Evolutionary conservation across 2,329 filamentous ascomycete genomes (phyloP).

Genomic region (Nemania sp.): DNA sequence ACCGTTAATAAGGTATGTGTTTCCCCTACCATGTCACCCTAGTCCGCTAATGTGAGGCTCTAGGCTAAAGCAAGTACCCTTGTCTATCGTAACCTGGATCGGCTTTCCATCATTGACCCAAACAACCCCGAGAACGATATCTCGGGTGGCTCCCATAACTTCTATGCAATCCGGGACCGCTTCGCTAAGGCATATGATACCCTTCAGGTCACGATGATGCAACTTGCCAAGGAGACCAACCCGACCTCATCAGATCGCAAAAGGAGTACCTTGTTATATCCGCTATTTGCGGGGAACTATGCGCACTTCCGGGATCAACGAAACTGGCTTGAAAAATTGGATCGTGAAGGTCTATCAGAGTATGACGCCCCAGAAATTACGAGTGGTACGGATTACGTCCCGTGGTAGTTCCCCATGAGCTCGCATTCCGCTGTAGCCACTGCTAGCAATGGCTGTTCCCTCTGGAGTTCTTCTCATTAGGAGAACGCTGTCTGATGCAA

Average conservation of each 20-base stretch:
- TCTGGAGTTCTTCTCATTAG: neutral
- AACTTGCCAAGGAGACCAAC: constrained; percentile 55
- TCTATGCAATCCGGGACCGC: constrained; percentile 71
- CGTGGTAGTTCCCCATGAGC: constrained; percentile 11
- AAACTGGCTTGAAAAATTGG: constrained; percentile 67
- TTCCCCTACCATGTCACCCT: neutral
- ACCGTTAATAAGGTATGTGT: constrained; percentile 75
- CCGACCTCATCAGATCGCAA: constrained; percentile 46
- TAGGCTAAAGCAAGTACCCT: constrained; percentile 61
- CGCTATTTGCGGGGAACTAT: constrained; percentile 80
- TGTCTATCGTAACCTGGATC: constrained; percentile 70
- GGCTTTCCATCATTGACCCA: constrained; percentile 91
- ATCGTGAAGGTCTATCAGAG: constrained; percentile 52
- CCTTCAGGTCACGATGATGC: constrained; percentile 69
- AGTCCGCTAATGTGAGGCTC: constrained; percentile 37
- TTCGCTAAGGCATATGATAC: constrained; percentile 74
- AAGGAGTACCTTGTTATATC: constrained; percentile 72
- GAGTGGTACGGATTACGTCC: neutral
- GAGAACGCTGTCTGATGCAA: neutral
- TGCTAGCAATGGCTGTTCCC: neutral
- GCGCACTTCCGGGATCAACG: constrained; percentile 29
- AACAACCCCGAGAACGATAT: constrained; percentile 90
- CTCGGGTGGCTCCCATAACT: constrained; percentile 83
- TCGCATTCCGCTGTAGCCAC: neutral
- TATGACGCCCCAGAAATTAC: constrained; percentile 6